Conservation (phyloP, 75 land plant species). For the Pinus taeda region DNA sequence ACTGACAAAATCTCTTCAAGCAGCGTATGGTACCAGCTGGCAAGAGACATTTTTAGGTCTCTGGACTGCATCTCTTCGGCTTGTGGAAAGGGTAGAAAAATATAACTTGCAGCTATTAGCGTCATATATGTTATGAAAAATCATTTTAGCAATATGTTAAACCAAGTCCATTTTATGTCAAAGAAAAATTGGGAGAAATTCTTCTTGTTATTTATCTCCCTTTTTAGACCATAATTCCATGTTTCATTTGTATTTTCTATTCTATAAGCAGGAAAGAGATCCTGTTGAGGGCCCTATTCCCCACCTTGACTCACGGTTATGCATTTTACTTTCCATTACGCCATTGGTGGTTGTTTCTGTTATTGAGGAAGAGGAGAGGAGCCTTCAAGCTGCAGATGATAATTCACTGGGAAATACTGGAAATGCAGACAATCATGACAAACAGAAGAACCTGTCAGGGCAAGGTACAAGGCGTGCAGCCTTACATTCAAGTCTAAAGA, state of each 20-base stretch:
- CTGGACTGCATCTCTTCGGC: constrained; percentile 80
- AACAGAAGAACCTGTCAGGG: constrained; percentile 41
- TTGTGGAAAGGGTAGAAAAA: constrained; percentile 75
- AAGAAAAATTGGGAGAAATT: not conserved
- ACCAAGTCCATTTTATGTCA: not conserved
- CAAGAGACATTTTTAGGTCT: constrained; percentile 84
- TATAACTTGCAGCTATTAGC: not conserved
- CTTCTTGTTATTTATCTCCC: constrained; percentile 4
- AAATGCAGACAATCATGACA: constrained; percentile 20
- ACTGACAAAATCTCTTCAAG: constrained; percentile 73
- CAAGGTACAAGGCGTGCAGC: constrained; percentile 60
- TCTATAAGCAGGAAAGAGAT: constrained; percentile 68
- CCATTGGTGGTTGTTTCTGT: constrained; percentile 64
- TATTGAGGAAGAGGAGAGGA: constrained; percentile 85
- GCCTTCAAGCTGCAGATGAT: not conserved
- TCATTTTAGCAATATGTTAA: not conserved
- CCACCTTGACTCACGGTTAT: constrained; percentile 74
- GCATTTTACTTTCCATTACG: constrained; percentile 69
- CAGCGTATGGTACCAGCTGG: constrained; percentile 77
- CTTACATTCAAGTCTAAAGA: constrained; percentile 66
- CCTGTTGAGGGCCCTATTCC: constrained; percentile 83
- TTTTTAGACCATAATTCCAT: too few relatives aligned
- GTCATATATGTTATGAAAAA: not conserved
- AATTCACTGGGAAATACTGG: constrained; percentile 24
- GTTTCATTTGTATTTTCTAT: not conserved